Evolutionary conservation across 805 yeast species (phyloP).

Genomic region (Ogataea dorogensis): DNA sequence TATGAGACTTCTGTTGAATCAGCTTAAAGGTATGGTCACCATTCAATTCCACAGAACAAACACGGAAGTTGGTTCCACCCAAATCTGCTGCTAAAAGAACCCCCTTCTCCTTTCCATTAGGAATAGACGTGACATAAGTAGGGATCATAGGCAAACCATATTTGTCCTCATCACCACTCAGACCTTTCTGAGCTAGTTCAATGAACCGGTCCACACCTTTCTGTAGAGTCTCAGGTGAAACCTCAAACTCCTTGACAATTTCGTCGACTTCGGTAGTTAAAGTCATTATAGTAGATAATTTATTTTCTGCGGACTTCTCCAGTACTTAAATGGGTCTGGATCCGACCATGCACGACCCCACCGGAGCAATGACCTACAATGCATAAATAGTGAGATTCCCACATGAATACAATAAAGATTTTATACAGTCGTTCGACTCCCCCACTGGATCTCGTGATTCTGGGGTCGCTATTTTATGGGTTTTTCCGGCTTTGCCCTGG

Average conservation of each 20-base stretch:
- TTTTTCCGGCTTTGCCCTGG: conserved; percentile 1
- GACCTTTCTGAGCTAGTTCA: conserved; percentile 59
- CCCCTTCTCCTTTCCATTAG: conserved; percentile 84
- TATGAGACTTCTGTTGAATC: conserved; percentile 72
- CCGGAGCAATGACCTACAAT: no score
- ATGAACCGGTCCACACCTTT: conserved; percentile 56
- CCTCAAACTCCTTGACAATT: conserved; percentile 41
- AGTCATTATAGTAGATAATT: conserved; percentile 5
- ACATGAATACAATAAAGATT: no score
- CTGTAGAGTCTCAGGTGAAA: conserved; percentile 42
- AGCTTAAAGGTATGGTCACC: conserved; percentile 80
- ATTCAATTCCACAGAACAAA: conserved; percentile 76
- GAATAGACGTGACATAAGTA: conserved; percentile 79
- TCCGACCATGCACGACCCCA: conserved; percentile 2
- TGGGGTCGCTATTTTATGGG: background rate
- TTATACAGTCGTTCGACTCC: no score
- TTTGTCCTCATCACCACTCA: conserved; percentile 41
- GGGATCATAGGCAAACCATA: conserved; percentile 88
- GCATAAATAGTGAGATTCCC: no score
- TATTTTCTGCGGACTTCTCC: conserved; percentile 6
- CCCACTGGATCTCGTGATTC: no score
- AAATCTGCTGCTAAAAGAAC: conserved; percentile 85
- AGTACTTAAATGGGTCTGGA: conserved; percentile 5
- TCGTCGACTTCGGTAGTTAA: conserved; percentile 22
- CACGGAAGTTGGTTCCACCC: conserved; percentile 96